A percentile compares a stretch with the other conserved stretches of the same genome.
Conservation (phyloP, 1,284 basidiomycete genomes). For the Ganoderma lingzhi region DNA sequence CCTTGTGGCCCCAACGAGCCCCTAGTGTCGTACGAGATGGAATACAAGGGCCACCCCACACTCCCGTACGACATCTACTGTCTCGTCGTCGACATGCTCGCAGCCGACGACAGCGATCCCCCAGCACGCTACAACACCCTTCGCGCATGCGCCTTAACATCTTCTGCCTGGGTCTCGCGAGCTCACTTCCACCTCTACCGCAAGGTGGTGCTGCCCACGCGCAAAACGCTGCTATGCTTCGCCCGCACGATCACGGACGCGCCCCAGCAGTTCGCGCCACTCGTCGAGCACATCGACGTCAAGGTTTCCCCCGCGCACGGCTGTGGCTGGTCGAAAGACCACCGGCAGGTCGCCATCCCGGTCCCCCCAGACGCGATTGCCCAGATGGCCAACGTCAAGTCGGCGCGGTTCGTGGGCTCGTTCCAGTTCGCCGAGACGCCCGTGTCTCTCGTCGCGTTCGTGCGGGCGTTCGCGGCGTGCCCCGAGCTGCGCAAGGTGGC, state of each 20-base stretch:
- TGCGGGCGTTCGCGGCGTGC: slow-evolving; percentile 1
- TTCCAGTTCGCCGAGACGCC: slow-evolving; percentile 7
- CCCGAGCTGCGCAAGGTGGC: neutral
- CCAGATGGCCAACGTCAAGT: neutral
- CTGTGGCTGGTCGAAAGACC: neutral
- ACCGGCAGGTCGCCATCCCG: neutral
- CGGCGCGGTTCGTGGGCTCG: neutral
- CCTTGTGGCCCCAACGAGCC: neutral
- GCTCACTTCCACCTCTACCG: slow-evolving; percentile 5
- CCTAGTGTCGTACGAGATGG: neutral
- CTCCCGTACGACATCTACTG: slow-evolving; percentile 8
- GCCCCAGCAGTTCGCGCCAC: neutral
- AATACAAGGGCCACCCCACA: neutral
- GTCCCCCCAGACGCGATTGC: neutral
- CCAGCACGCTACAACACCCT: neutral
- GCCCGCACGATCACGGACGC: neutral
- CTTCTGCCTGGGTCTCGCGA: neutral
- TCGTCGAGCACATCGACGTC: slow-evolving; percentile 6
- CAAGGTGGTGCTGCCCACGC: neutral
- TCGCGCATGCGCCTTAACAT: slow-evolving; percentile 2
- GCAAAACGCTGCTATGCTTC: neutral
- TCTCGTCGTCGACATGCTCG: neutral
- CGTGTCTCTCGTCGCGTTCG: slow-evolving; percentile 1
- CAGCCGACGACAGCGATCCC: neutral
- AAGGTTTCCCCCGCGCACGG: neutral